Conservation (phyloP, 2,329 filamentous ascomycete species). For the Fusarium bactridioides region DNA sequence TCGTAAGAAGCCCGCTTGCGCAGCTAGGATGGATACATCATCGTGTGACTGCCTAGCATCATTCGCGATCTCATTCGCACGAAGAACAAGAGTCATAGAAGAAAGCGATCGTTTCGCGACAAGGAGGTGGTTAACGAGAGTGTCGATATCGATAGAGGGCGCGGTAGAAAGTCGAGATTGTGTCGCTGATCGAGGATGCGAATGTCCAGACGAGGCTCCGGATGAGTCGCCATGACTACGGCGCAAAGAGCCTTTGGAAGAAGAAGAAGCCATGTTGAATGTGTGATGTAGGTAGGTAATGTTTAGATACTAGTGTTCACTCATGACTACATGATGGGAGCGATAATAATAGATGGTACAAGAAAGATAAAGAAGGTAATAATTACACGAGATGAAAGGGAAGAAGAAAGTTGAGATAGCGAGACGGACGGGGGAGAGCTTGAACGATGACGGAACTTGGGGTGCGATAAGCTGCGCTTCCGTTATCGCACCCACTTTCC, state of each 20-base stretch:
- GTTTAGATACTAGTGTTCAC: slow-evolving; percentile 1
- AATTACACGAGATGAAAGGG: slow-evolving; percentile 6
- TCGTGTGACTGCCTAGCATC: slow-evolving; percentile 78
- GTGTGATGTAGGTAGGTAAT: not conserved
- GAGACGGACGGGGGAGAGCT: slow-evolving; percentile 16
- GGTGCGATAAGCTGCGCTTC: slow-evolving; percentile 34
- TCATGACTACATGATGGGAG: slow-evolving; percentile 38
- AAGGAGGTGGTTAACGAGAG: slow-evolving; percentile 83
- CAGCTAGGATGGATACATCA: slow-evolving; percentile 76
- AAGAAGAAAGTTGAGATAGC: slow-evolving; percentile 6
- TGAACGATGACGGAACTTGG: slow-evolving; percentile 31
- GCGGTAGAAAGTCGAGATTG: slow-evolving; percentile 41
- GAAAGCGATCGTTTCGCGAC: slow-evolving; percentile 87
- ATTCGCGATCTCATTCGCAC: slow-evolving; percentile 86
- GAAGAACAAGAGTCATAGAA: slow-evolving; percentile 82
- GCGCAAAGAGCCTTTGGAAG: slow-evolving; percentile 45
- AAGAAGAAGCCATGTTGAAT: slow-evolving; percentile 48
- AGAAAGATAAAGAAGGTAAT: not conserved
- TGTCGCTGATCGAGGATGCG: slow-evolving; percentile 40
- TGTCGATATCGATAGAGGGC: slow-evolving; percentile 65
- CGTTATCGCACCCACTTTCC: slow-evolving; percentile 28
- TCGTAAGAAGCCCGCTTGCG: slow-evolving; percentile 73
- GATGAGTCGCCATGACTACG: slow-evolving; percentile 49
- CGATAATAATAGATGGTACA: not conserved
- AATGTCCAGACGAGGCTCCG: slow-evolving; percentile 45